Evolutionary conservation across 495 filamentous ascomycete genomes (phyloP), one percentile per base, ranked within the genome.

Genomic region (Recurvomyces mirabilis): DNA sequence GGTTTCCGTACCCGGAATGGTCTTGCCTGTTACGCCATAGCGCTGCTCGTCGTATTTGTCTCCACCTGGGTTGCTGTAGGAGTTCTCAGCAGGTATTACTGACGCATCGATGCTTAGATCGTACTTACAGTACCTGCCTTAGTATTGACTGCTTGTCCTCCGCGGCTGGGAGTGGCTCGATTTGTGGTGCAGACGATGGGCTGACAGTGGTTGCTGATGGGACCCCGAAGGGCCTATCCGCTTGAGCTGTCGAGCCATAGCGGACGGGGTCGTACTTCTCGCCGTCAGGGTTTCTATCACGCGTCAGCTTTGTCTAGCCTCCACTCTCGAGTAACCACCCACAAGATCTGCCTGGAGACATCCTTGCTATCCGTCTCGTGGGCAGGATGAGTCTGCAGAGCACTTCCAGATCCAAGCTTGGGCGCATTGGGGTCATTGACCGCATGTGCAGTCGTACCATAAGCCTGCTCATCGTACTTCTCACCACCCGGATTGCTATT

Each of bases 41-140:
- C 41, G 41, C 12, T 35, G 3, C 4, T 36, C 31, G 20, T 44
- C 41, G 31, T 44, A 36, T 19, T 44, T 44, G 41, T 44, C 41
- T 17, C 41, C 41, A 14, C 31, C 31, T 3, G 41, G 41, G 41
- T 44, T 44, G 3, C 39, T 42, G 23, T n/a, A n/a, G 26, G 21
- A 12, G 17, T 28, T 12, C 9, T 40, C 38, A 40, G 38, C 2
- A 12, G n/a, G 4, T n/a, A n/a, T n/a, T n/a, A n/a, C n/a, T n/a
- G n/a, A n/a, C n/a, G n/a, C n/a, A n/a, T n/a, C n/a, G n/a, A n/a
- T n/a, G n/a, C n/a, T n/a, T n/a, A n/a, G n/a, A n/a, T n/a, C n/a
- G n/a, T n/a, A n/a, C n/a, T n/a, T n/a, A n/a, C n/a, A n/a, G n/a
- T n/a, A n/a, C n/a, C n/a, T n/a, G n/a, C n/a, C n/a, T n/a, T n/a